These are phyloP conservation scores for Linnemannia hyalina DNA, from an alignment of 192 early-diverging fungal genomes.

Conservation along the genomic window DNA sequence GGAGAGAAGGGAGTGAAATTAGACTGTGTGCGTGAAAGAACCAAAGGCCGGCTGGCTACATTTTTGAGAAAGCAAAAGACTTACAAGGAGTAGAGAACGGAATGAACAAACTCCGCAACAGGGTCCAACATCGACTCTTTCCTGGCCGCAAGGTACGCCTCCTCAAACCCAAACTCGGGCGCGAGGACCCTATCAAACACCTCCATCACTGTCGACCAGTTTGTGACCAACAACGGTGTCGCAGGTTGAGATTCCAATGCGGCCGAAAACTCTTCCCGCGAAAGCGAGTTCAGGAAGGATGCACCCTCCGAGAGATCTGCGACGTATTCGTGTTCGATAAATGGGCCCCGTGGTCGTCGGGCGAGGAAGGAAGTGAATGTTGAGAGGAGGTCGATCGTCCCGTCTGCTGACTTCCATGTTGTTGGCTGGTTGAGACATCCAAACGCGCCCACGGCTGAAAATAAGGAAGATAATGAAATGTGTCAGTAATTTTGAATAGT, in stretches of 20 bases:
- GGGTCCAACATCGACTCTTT: slow-evolving; percentile 4
- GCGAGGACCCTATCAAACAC: neutral
- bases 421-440: neutral
- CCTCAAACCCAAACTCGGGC: neutral
- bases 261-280: neutral
- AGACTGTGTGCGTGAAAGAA: neutral
- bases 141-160: neutral
- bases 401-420: neutral
- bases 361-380: neutral
- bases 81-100: slow-evolving; percentile 10
- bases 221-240: neutral
- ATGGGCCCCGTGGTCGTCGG: neutral
- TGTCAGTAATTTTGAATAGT: too few species aligned
- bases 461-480: too few species aligned
- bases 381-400: neutral
- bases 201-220: neutral
- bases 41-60: too few species aligned
- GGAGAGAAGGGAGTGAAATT: neutral
- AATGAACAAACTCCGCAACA: neutral
- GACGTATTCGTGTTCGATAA: neutral
- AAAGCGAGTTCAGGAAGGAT: neutral
- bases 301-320: neutral
- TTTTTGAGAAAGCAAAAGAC: neutral
- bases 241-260: neutral
- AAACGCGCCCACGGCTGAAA: neutral